Base-by-base conservation (phyloP, 495 filamentous ascomycete genomes). In the Aspergillus bridgeri region DNA sequence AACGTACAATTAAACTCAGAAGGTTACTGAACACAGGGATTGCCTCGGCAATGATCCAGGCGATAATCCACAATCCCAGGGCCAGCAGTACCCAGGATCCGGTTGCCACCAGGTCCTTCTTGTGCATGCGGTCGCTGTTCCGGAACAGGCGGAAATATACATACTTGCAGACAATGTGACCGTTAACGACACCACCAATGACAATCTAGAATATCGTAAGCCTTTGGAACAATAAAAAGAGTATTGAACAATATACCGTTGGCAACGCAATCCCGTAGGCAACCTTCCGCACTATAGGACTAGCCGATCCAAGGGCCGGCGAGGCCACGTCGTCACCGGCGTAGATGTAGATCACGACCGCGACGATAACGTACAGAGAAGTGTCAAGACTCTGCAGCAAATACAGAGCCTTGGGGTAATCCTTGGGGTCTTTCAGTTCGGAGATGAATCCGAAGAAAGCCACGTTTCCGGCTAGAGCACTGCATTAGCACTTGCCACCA, bases 221-320 rank as follows among this genome's bases (percentile, higher is more conserved):
- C 17, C 1, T 42, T 42, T 46, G 11, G 9, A 20, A 0, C 22
- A 4, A 19, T 21, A 0, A 11, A 25, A 3, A 29, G 6, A 20
- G 13, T 24, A 33, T 19, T 45, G 3, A 47, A 33, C 22, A 69
- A 60, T 25, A n/a, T 19, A 75, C 82, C 22, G 87, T 89, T 0
- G 89, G 89, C 9, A 89, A 72, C 4, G 89, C 89, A 47, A 93
- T 73, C 5, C 89, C 89, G 60, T 87, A 94, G 2, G 88, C 86
- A 13, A 92, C 69, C 69, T 89, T 91, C 56, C 82, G 80, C 17
- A 92, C 67, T 0, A 82, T 24, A 1, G 75, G 72, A 11, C 83
- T 78, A 8, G 87, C 84, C 0, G 86, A 86, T 17, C 84, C 79
- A 0, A 93, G 79, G 4, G 89, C 89, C 0, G 90, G 90, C 1